A percentile compares a stretch with the other conserved stretches of the same genome.
Conservation (phyloP, 2,329 filamentous ascomycete species). For the Exophiala calicioides region DNA sequence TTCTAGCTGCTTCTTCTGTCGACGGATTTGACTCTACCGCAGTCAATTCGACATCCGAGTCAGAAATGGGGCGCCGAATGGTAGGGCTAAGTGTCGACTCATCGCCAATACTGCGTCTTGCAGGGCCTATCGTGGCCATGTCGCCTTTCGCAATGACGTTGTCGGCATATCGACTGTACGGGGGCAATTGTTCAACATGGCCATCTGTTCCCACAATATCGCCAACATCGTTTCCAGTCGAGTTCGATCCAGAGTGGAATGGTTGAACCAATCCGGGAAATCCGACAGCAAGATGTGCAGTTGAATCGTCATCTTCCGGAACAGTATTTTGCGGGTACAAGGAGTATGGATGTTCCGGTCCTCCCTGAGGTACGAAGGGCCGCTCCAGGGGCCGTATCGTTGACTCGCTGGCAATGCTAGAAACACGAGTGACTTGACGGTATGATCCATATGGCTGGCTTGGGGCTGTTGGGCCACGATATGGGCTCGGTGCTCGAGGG, state of each 20-base stretch:
- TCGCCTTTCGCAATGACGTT: constrained; percentile 62
- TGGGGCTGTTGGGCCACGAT: constrained; percentile 69
- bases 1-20: constrained; percentile 34
- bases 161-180: constrained; percentile 87
- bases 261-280: constrained; percentile 68
- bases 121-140: constrained; percentile 26
- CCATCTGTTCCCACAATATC: constrained; percentile 86
- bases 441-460: constrained; percentile 87
- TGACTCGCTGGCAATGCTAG: constrained; percentile 71
- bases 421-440: constrained; percentile 63
- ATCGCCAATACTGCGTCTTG: constrained; percentile 7
- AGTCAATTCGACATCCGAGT: constrained; percentile 26
- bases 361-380: constrained; percentile 61
- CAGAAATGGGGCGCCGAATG: constrained; percentile 12
- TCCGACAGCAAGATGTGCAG: constrained; percentile 58
- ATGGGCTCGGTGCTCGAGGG: constrained; percentile 61
- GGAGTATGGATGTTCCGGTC: constrained; percentile 78
- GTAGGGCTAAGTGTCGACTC: constrained; percentile 12
- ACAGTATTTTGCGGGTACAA: constrained; percentile 82
- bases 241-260: constrained; percentile 67
- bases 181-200: constrained; percentile 86
- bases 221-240: constrained; percentile 81
- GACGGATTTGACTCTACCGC: constrained; percentile 29
- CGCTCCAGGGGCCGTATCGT: constrained; percentile 62
- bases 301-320: constrained; percentile 52